Conservation (phyloP, 1,284 basidiomycete genomes). For the Pyrrhoderma lamaoense region DNA sequence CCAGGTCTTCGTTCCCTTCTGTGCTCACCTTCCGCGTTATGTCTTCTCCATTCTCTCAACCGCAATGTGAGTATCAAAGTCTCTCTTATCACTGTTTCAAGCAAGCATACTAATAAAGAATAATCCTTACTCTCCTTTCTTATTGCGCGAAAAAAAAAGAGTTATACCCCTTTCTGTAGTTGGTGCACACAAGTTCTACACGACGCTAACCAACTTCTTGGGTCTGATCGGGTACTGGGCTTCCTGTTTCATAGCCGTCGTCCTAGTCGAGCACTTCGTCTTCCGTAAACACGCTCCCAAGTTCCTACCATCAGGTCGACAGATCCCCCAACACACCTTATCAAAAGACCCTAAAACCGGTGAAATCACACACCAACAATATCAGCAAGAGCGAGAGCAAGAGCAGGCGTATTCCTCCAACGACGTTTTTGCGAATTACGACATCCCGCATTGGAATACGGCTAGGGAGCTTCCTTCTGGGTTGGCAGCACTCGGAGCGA, state of each 20-base stretch:
- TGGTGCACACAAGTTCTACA: conserved; percentile 61
- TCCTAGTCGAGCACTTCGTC: conserved; percentile 57
- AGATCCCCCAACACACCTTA: neutral
- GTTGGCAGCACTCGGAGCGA: conserved; percentile 49
- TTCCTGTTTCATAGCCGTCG: conserved; percentile 47
- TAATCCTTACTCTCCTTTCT: neutral
- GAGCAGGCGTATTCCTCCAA: no score
- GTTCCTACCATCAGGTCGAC: conserved; percentile 3
- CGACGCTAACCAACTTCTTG: conserved; percentile 59
- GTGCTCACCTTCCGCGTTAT: conserved; percentile 71
- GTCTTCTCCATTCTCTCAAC: conserved; percentile 78
- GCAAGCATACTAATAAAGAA: no score
- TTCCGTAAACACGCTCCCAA: conserved; percentile 36
- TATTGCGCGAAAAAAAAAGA: conserved; percentile 19
- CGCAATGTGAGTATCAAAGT: conserved; percentile 67
- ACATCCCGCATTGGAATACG: conserved; percentile 47
- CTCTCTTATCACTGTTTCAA: no score
- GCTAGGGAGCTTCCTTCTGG: conserved; percentile 55
- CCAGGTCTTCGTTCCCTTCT: conserved; percentile 69
- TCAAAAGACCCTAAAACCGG: conserved; percentile 31
- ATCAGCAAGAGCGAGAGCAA: no score
- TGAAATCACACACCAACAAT: no score
- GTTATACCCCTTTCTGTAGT: conserved; percentile 56
- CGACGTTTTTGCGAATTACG: conserved; percentile 37
- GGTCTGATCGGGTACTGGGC: conserved; percentile 73